A percentile compares a stretch with the other conserved stretches of the same genome.
These are phyloP conservation scores for Pterocarpus santalinus DNA, from an alignment of 306 rosid genomes.

Conservation along the genomic window DNA sequence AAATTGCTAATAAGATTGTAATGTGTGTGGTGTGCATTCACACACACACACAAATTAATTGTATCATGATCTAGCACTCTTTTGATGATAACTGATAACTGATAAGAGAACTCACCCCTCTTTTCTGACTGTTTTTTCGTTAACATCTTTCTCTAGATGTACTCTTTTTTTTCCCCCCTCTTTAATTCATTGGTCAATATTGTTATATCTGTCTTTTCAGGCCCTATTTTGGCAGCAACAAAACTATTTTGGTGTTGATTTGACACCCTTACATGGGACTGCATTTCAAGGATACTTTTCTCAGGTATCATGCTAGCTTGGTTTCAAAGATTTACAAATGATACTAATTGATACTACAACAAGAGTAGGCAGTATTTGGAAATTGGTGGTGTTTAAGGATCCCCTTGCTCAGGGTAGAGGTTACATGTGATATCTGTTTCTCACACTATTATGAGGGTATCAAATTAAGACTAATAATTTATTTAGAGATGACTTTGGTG, in stretches of 20 bases:
- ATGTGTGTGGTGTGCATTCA: not conserved
- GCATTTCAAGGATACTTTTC: slow-evolving; percentile 95
- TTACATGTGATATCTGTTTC: not conserved
- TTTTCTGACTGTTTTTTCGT: slow-evolving; percentile 12
- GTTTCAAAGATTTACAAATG: slow-evolving; percentile 16
- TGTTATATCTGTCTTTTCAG: slow-evolving; percentile 52
- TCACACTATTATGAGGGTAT: not conserved
- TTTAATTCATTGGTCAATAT: slow-evolving; percentile 2
- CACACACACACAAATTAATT: not conserved
- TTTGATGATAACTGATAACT: not conserved
- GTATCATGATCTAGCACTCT: slow-evolving; percentile 13
- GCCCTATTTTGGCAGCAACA: slow-evolving; percentile 96
- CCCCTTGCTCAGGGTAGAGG: not conserved
- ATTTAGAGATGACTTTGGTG: not conserved
- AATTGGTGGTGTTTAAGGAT: slow-evolving; percentile 2
- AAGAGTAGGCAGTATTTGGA: slow-evolving; percentile 11
- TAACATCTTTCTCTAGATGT: not conserved
- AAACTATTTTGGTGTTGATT: slow-evolving; percentile 87
- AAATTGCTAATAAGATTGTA: not conserved
- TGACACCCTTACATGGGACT: slow-evolving; percentile 82
- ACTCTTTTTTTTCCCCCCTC: not conserved
- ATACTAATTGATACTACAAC: slow-evolving; percentile 25
- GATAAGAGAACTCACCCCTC: not conserved
- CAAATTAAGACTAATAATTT: not conserved
- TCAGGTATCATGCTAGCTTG: slow-evolving; percentile 64